Conservation (phyloP, 1,139 yeast species). For the Pichia sorboxylosa region DNA sequence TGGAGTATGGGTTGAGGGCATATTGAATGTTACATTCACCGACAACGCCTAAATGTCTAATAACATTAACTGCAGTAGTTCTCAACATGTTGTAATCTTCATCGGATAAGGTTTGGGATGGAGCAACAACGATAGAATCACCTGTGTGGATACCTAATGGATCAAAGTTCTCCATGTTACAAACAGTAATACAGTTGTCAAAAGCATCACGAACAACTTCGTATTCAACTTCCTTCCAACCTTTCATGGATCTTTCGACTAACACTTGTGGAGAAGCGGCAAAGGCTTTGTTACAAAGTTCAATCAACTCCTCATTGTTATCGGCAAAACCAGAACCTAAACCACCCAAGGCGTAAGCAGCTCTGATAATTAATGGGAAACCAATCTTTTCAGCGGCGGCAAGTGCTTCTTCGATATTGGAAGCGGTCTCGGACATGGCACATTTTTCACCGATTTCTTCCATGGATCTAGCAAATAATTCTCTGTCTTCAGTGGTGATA, state of each 20-base stretch:
- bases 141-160: slow-evolving; percentile 99
- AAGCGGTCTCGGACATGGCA: slow-evolving; percentile 85
- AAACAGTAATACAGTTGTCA: slow-evolving; percentile 96
- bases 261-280: slow-evolving; percentile 94
- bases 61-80: slow-evolving; percentile 94
- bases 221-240: slow-evolving; percentile 98
- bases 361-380: slow-evolving; percentile 93
- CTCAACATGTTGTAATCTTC: slow-evolving; percentile 97
- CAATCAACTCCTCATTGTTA: slow-evolving; percentile 72
- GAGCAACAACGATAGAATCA: slow-evolving; percentile 98
- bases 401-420: slow-evolving; percentile 67
- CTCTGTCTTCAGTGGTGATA: slow-evolving; percentile 96
- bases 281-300: slow-evolving; percentile 80
- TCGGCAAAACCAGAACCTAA: slow-evolving; percentile 97
- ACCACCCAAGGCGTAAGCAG: slow-evolving; percentile 97
- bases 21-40: slow-evolving; percentile 99
- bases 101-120: slow-evolving; percentile 93
- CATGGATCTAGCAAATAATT: slow-evolving; percentile 88
- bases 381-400: slow-evolving; percentile 79
- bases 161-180: slow-evolving; percentile 99
- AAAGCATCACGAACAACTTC: slow-evolving; percentile 97
- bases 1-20: slow-evolving; percentile 87
- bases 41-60: slow-evolving; percentile 95
- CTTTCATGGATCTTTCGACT: slow-evolving; percentile 94
- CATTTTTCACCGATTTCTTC: slow-evolving; percentile 89